These are phyloP conservation scores for Alternaria burnsii DNA, from an alignment of 2,329 filamentous ascomycete genomes.

Conservation along the genomic window DNA sequence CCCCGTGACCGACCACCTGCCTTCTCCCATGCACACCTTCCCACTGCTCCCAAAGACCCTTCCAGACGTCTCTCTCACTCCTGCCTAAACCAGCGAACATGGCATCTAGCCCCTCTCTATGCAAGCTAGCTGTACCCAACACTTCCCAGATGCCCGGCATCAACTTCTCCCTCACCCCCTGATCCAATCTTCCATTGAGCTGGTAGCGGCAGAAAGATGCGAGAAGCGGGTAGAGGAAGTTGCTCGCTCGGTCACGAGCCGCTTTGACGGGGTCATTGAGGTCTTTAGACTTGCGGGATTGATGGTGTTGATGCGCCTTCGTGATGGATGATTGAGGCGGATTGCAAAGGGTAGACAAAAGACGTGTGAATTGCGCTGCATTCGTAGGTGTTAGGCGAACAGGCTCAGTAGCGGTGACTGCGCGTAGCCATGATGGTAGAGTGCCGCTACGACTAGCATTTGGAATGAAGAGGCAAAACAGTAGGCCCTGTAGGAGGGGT, in stretches of 20 bases:
- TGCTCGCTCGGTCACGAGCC: slow-evolving; percentile 64
- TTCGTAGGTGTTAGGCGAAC: slow-evolving; percentile 52
- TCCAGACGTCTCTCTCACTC: slow-evolving; percentile 49
- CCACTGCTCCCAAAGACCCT: slow-evolving; percentile 49
- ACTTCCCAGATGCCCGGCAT: slow-evolving; percentile 63
- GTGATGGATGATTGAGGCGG: slow-evolving; percentile 66
- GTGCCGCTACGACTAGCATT: slow-evolving; percentile 41
- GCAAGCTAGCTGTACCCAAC: slow-evolving; percentile 42
- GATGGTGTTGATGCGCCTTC: slow-evolving; percentile 47
- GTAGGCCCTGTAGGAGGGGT: slow-evolving; percentile 62
- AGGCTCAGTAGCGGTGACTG: slow-evolving; percentile 13
- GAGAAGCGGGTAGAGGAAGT: slow-evolving; percentile 66
- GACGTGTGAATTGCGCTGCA: slow-evolving; percentile 61
- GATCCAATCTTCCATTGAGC: slow-evolving; percentile 58
- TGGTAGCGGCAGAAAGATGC: slow-evolving; percentile 65
- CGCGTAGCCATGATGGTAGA: slow-evolving; percentile 46
- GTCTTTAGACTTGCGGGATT: slow-evolving; percentile 39
- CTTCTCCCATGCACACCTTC: slow-evolving; percentile 37
- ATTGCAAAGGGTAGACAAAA: slow-evolving; percentile 68
- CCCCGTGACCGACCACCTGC: slow-evolving; percentile 16
- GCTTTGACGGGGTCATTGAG: slow-evolving; percentile 68
- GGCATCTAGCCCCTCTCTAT: slow-evolving; percentile 41
- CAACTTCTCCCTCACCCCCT: slow-evolving; percentile 63
- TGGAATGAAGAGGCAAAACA: slow-evolving; percentile 64
- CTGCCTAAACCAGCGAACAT: slow-evolving; percentile 50